phyloP scores from a whole-genome alignment of 805 yeast genomes.

The Myxozyma melibiosi region DNA sequence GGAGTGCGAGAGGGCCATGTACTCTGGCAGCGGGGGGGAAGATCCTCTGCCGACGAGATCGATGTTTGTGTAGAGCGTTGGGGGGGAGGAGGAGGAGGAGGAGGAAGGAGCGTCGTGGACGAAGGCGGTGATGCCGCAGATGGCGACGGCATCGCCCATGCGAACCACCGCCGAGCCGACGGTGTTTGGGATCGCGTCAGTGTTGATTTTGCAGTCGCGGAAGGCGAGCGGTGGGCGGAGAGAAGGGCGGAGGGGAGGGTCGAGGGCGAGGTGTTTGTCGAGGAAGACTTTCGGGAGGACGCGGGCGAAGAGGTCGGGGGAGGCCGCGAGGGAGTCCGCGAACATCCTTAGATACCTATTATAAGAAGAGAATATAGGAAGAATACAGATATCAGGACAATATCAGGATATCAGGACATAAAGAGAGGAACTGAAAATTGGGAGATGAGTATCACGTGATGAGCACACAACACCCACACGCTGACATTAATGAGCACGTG shows the following conservation, averaged over 20 bases:
- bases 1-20: conserved; percentile 69
- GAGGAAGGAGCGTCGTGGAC: conserved; percentile 1
- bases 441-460: too few relatives aligned
- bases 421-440: too few relatives aligned
- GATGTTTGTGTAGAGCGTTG: conserved; percentile 20
- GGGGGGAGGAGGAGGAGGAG: too few relatives aligned
- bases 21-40: conserved; percentile 76
- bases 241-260: conserved; percentile 30
- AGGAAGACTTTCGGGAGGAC: conserved; percentile 24
- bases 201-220: conserved; percentile 17
- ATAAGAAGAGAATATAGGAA: too few relatives aligned
- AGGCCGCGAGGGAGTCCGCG: conserved; percentile 26
- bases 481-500: background rate
- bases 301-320: conserved; percentile 27
- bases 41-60: conserved; percentile 59
- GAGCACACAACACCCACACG: background rate
- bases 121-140: conserved; percentile 30
- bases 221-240: conserved; percentile 23
- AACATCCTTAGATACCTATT: too few relatives aligned
- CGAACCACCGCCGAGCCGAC: conserved; percentile 32
- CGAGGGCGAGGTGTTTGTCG: conserved; percentile 21
- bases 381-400: too few relatives aligned
- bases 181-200: conserved; percentile 23
- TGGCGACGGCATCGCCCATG: conserved; percentile 26
- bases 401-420: too few relatives aligned